Evolutionary conservation across 139 green algal genomes (phyloP).

Genomic region (Chlorella sp.): DNA sequence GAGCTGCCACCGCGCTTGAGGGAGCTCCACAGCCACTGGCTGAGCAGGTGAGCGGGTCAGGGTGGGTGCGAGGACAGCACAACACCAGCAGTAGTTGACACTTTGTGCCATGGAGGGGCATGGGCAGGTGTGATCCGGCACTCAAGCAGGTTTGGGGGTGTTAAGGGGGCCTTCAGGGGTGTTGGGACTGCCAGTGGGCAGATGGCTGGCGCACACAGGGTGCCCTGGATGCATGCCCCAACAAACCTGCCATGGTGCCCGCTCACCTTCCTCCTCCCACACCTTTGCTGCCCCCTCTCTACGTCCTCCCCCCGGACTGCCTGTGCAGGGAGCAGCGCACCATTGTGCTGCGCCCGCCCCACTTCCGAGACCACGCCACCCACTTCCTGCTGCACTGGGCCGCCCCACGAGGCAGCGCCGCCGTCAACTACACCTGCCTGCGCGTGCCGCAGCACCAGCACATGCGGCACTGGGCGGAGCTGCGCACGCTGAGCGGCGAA

Average conservation of each 20-base stretch:
- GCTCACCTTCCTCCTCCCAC: too few relatives aligned
- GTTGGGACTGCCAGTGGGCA: too few relatives aligned
- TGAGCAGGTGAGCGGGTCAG: slow-evolving; percentile 39
- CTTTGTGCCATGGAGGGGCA: too few relatives aligned
- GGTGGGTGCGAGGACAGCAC: too few relatives aligned
- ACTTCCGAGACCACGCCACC: slow-evolving; percentile 46
- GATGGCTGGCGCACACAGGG: too few relatives aligned
- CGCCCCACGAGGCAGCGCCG: not conserved
- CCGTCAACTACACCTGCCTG: slow-evolving; percentile 9
- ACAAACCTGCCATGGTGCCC: too few relatives aligned
- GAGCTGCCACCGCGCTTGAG: slow-evolving; percentile 50
- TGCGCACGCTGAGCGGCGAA: not conserved
- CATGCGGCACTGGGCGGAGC: not conserved
- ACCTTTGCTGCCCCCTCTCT: too few relatives aligned
- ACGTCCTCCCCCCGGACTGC: not conserved
- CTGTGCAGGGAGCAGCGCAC: slow-evolving; percentile 25
- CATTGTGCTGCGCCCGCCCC: slow-evolving; percentile 47
- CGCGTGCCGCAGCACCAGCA: slow-evolving; percentile 40
- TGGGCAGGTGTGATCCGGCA: too few relatives aligned
- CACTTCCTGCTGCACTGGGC: slow-evolving; percentile 41
- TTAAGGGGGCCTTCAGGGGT: too few relatives aligned
- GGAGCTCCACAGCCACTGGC: slow-evolving; percentile 63
- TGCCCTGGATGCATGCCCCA: too few relatives aligned
- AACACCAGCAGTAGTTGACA: too few relatives aligned
- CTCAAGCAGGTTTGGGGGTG: too few relatives aligned